Conservation (phyloP, 805 yeast species). For the Yamadazyma takamatsuzukensis region DNA sequence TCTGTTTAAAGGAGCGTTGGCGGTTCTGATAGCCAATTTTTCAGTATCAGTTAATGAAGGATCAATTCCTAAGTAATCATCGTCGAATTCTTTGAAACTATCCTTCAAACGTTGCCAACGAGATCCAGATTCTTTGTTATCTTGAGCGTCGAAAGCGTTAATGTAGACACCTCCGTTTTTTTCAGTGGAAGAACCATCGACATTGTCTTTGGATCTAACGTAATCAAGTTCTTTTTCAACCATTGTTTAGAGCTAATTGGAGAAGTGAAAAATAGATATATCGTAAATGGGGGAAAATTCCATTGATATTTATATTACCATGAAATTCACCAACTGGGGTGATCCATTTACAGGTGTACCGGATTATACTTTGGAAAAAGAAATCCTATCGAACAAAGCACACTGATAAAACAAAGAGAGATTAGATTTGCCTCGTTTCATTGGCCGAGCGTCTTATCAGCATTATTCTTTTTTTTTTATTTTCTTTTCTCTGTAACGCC, state of each 20-base stretch:
- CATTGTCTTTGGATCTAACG: constrained; percentile 34
- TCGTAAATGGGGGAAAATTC: not conserved
- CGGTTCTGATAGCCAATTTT: constrained; percentile 38
- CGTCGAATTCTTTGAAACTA: constrained; percentile 31
- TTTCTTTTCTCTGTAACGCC: too few species aligned
- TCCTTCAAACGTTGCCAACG: constrained; percentile 25
- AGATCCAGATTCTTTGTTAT: too few species aligned
- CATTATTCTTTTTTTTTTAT: too few species aligned
- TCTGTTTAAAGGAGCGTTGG: constrained; percentile 49
- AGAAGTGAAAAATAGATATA: too few species aligned
- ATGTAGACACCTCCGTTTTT: constrained; percentile 37
- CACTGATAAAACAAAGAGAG: too few species aligned
- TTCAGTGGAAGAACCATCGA: constrained; percentile 28
- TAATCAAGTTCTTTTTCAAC: constrained; percentile 41
- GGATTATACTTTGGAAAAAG: too few species aligned
- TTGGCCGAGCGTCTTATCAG: too few species aligned
- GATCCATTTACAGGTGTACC: too few species aligned
- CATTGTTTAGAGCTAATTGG: constrained; percentile 22
- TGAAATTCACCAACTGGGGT: too few species aligned
- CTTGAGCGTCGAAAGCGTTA: constrained; percentile 22
- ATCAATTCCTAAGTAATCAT: constrained; percentile 39
- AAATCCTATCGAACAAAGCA: too few species aligned
- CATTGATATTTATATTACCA: not conserved
- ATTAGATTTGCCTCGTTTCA: too few species aligned
- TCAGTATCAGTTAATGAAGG: constrained; percentile 23